Evolutionary conservation across 1,139 yeast species (phyloP), one percentile per base, ranked within the genome.

Genomic region (Suhomyces bribrorum): DNA sequence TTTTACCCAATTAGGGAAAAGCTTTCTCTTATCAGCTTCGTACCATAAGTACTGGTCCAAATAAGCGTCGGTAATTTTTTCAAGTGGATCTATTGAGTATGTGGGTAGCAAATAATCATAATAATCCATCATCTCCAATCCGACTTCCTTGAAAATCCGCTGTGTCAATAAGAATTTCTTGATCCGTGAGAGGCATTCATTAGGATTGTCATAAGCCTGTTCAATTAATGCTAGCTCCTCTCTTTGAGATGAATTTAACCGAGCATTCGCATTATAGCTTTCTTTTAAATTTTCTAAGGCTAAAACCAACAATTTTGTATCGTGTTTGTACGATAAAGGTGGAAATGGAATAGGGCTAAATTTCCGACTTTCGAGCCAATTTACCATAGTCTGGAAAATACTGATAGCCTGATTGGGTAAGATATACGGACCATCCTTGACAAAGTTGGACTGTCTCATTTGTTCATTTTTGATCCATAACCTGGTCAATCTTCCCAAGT

Each of bases 141-240:
- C 83, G 3, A 84, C 89, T 46, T 94, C 97, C 56, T 89, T 90
- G 65, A 92, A 94, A 8, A 88, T 94, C 45, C 98, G 73, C 59
- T 90, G 97, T 0, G 97, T 87, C 41, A 90, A 67, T 31, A 94
- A 63, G 36, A 83, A 81, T 51, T 86, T 84, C 62, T 92, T 94
- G 41, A 92, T 77, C 46, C 96, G 77, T 13, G 85, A 85, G 43
- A 94, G 69, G 46, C 92, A 85, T 56, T 92, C 97, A 57, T 89
- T 96, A 0, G 99, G 99, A 49, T 88, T 88, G 54, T 92, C 99
- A 57, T 88, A 92, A 0, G 97, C 97, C 55, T 89, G 96, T 56
- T 94, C 98, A 37, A 94, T 89, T 46, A 92, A 69, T 0, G 97
- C 95, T 45, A 92, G 65, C 54, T 92, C 98, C 59, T 92, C 97